phyloP scores from a whole-genome alignment of 805 yeast genomes.

The Danielozyma ontarioensis region DNA sequence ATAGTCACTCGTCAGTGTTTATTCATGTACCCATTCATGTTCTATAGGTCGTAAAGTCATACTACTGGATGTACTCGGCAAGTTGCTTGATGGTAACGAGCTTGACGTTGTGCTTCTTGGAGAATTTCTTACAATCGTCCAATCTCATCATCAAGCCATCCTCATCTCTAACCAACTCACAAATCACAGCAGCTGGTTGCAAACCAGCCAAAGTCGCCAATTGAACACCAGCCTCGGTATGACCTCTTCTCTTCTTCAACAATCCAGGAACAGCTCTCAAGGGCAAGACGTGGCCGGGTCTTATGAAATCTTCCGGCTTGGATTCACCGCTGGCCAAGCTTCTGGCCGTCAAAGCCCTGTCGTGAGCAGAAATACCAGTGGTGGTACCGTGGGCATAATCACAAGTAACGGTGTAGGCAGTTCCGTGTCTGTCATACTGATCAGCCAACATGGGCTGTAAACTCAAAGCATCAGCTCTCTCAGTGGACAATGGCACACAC shows the following conservation, averaged over 20 bases:
- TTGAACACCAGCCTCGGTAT: conserved; percentile 96
- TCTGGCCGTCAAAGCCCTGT: conserved; percentile 78
- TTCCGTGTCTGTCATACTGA: conserved; percentile 80
- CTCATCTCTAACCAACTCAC: conserved; percentile 88
- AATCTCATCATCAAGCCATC: conserved; percentile 96
- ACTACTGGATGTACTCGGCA: conserved; percentile 43
- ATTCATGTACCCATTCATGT: too few species aligned
- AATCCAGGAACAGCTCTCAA: conserved; percentile 87
- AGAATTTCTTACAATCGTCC: conserved; percentile 74
- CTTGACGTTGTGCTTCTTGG: conserved; percentile 56
- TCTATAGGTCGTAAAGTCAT: too few species aligned
- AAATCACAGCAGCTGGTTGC: conserved; percentile 84
- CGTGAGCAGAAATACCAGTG: conserved; percentile 94
- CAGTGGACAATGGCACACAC: conserved; percentile 80
- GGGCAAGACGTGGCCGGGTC: conserved; percentile 95
- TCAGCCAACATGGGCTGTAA: conserved; percentile 72
- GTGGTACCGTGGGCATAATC: conserved; percentile 87
- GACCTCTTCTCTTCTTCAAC: conserved; percentile 79
- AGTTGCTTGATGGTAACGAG: conserved; percentile 76
- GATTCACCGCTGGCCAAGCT: conserved; percentile 59
- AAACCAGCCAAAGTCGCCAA: conserved; percentile 71
- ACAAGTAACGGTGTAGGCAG: conserved; percentile 93
- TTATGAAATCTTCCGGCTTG: conserved; percentile 62
- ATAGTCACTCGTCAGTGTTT: too few species aligned
- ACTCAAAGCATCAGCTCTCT: conserved; percentile 72